Evolutionary conservation across 805 yeast genomes (phyloP).

Genomic region (Candida ipomoeae): DNA sequence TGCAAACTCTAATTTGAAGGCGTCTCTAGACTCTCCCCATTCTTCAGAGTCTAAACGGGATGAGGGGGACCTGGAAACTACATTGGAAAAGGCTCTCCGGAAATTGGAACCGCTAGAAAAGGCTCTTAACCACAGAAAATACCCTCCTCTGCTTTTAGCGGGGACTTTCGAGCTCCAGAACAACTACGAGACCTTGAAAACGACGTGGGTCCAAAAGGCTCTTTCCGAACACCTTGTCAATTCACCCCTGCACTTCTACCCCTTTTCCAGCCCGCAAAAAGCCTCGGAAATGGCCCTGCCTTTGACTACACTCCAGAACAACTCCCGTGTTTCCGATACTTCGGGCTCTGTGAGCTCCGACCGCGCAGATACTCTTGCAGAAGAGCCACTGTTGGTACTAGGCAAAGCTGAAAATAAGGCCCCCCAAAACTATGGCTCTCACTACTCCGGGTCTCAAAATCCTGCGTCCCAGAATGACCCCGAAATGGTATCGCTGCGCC

Average conservation of each 20-base stretch:
- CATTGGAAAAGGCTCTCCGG: not conserved
- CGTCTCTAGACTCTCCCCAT: no score
- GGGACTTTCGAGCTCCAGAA: slow-evolving; percentile 25
- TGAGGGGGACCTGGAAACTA: no score
- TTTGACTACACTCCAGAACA: not conserved
- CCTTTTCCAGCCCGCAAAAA: not conserved
- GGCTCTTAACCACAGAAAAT: slow-evolving; percentile 52
- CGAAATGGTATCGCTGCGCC: slow-evolving; percentile 1
- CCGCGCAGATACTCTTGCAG: not conserved
- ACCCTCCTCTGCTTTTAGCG: slow-evolving; percentile 40
- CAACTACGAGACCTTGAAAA: slow-evolving; percentile 18
- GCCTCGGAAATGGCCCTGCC: not conserved
- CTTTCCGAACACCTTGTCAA: slow-evolving; percentile 8
- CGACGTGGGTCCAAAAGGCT: slow-evolving; percentile 9
- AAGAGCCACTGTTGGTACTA: not conserved
- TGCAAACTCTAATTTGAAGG: no score
- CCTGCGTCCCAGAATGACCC: no score
- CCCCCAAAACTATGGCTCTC: no score
- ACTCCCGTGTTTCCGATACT: not conserved
- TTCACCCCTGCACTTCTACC: not conserved
- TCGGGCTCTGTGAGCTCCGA: not conserved
- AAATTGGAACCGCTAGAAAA: slow-evolving; percentile 22
- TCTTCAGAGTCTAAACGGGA: no score
- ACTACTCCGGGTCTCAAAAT: no score
- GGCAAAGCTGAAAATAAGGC: no score